Evolutionary conservation across 495 filamentous ascomycete genomes (phyloP).

Genomic region (Lasiosphaeriaceae sp.): DNA sequence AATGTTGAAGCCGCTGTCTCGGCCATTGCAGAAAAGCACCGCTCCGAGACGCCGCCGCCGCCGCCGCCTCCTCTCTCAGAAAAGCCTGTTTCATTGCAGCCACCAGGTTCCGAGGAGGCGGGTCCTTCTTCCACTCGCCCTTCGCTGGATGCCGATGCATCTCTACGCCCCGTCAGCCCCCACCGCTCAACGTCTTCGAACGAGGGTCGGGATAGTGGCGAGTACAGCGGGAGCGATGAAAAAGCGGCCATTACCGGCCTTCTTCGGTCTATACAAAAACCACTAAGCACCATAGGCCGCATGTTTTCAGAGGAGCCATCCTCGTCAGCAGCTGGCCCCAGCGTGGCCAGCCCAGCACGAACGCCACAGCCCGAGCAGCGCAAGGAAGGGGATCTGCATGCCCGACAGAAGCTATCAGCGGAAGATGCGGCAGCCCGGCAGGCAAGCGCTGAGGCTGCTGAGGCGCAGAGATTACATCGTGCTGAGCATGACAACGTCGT

Average conservation of each 20-base stretch:
- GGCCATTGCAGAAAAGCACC: slow-evolving; percentile 88
- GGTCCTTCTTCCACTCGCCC: slow-evolving; percentile 29
- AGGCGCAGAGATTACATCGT: slow-evolving; percentile 78
- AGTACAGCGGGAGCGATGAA: slow-evolving; percentile 52
- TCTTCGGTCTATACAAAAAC: slow-evolving; percentile 85
- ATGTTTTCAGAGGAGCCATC: slow-evolving; percentile 84
- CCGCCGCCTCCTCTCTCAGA: slow-evolving; percentile 50
- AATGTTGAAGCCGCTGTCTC: slow-evolving; percentile 95
- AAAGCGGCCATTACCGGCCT: slow-evolving; percentile 82
- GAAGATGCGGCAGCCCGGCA: slow-evolving; percentile 93
- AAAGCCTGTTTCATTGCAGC: slow-evolving; percentile 54
- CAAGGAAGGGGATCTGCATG: slow-evolving; percentile 29
- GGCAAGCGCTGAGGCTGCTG: slow-evolving; percentile 86
- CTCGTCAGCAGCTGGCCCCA: slow-evolving; percentile 32
- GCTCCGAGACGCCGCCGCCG: slow-evolving; percentile 44
- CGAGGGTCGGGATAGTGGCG: slow-evolving; percentile 30
- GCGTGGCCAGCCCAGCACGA: slow-evolving; percentile 44
- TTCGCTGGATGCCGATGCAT: slow-evolving; percentile 42
- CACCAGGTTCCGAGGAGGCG: slow-evolving; percentile 23
- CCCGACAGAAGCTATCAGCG: slow-evolving; percentile 52
- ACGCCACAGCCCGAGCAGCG: slow-evolving; percentile 55
- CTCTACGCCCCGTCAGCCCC: slow-evolving; percentile 29
- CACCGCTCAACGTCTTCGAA: slow-evolving; percentile 42
- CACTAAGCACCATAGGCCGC: slow-evolving; percentile 89
- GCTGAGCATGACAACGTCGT: slow-evolving; percentile 88